Evolutionary conservation across 805 yeast species (phyloP).

Genomic region (Candida vartiovaarae): DNA sequence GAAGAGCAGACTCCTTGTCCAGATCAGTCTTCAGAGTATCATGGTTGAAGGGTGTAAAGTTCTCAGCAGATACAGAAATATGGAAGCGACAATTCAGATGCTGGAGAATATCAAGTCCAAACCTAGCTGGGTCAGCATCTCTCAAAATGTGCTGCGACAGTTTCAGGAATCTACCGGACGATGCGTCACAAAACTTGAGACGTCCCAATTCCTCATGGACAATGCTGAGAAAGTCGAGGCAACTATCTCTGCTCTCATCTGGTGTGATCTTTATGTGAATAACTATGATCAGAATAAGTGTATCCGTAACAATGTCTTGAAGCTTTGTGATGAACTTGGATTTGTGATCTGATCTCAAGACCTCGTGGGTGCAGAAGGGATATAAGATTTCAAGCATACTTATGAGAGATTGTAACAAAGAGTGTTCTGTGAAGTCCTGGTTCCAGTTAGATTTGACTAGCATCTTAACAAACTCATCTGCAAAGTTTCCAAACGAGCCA

Average conservation of each 20-base stretch:
- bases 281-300: slow-evolving; percentile 30
- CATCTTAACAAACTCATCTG: slow-evolving; percentile 29
- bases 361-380: background rate
- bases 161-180: slow-evolving; percentile 54
- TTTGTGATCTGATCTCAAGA: slow-evolving; percentile 24
- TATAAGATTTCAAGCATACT: slow-evolving; percentile 38
- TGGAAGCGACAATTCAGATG: slow-evolving; percentile 75
- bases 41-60: slow-evolving; percentile 63
- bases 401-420: slow-evolving; percentile 20
- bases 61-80: slow-evolving; percentile 50
- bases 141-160: slow-evolving; percentile 51
- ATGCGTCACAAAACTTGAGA: slow-evolving; percentile 59
- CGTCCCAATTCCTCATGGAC: slow-evolving; percentile 72
- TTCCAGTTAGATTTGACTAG: slow-evolving; percentile 31
- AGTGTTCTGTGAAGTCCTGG: slow-evolving; percentile 3
- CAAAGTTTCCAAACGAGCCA: slow-evolving; percentile 47
- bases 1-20: slow-evolving; percentile 31
- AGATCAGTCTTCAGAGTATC: slow-evolving; percentile 36
- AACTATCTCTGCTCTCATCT: slow-evolving; percentile 20
- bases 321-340: slow-evolving; percentile 8
- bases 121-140: slow-evolving; percentile 32
- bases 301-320: slow-evolving; percentile 37
- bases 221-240: slow-evolving; percentile 40
- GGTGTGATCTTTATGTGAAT: slow-evolving; percentile 24
- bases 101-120: slow-evolving; percentile 70